A percentile compares a stretch with the other conserved stretches of the same genome.
These are phyloP conservation scores for Lichtheimia corymbifera DNA, from an alignment of 371 early-diverging fungal species.

Conservation along the genomic window DNA sequence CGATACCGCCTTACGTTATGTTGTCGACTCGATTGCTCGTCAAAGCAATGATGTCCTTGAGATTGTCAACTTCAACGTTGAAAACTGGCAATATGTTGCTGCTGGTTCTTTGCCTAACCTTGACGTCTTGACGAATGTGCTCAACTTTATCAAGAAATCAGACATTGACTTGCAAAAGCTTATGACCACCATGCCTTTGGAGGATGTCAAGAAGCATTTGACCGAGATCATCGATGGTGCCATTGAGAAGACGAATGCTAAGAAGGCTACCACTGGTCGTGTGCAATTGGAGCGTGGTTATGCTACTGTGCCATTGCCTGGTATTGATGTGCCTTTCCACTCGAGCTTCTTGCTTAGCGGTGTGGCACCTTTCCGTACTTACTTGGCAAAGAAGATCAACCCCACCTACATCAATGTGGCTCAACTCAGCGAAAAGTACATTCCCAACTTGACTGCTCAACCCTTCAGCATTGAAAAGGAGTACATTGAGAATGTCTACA, in stretches of 20 bases:
- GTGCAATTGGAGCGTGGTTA: conserved; percentile 84
- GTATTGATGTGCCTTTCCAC: conserved; percentile 98
- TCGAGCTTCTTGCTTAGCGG: conserved; percentile 90
- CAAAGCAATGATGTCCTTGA: conserved; percentile 82
- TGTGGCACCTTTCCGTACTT: conserved; percentile 90
- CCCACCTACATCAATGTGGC: conserved; percentile 78
- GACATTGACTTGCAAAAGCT: conserved; percentile 87
- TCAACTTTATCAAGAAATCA: conserved; percentile 78
- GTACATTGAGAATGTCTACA: conserved; percentile 80
- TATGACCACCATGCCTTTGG: conserved; percentile 83
- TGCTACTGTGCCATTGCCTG: conserved; percentile 91
- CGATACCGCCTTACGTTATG: conserved; percentile 80
- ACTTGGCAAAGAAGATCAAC: conserved; percentile 82
- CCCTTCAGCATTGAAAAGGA: conserved; percentile 82
- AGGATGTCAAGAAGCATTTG: conserved; percentile 83
- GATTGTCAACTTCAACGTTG: conserved; percentile 97
- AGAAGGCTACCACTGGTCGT: conserved; percentile 63
- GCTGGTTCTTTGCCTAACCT: conserved; percentile 87
- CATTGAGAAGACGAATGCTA: conserved; percentile 69
- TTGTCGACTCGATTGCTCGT: conserved; percentile 83
- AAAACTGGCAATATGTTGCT: conserved; percentile 94
- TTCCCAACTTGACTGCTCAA: conserved; percentile 94
- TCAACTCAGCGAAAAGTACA: conserved; percentile 81
- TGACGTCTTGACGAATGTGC: conserved; percentile 77
- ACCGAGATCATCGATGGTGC: conserved; percentile 80